Conservation (phyloP, 306 rosid genomes). For the Cicer pinnatifidum region DNA sequence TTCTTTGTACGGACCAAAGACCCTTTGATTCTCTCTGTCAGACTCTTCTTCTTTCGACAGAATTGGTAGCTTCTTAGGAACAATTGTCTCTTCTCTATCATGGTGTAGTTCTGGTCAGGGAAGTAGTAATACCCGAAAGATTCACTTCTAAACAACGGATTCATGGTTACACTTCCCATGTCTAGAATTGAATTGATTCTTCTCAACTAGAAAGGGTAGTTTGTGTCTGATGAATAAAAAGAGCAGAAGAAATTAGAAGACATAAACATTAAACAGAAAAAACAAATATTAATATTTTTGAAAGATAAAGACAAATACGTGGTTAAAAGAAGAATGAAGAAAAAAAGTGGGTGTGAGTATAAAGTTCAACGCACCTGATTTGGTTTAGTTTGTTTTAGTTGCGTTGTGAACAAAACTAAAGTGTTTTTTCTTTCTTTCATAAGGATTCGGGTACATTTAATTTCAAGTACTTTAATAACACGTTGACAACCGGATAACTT, state of each 20-base stretch:
- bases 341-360: neutral
- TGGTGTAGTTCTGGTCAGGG: constrained; percentile 52
- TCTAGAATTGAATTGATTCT: neutral
- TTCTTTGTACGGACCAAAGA: constrained; percentile 62
- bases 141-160: constrained; percentile 58
- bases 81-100: constrained; percentile 77
- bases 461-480: constrained; percentile 47
- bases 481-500: constrained; percentile 52
- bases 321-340: neutral
- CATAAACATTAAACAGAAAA: too few relatives aligned
- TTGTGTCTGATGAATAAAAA: too few relatives aligned
- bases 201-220: too few relatives aligned
- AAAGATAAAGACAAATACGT: constrained; percentile 18
- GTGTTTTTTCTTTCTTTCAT: constrained; percentile 1
- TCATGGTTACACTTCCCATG: constrained; percentile 40
- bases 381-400: constrained; percentile 41
- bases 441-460: neutral
- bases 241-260: neutral
- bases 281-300: neutral
- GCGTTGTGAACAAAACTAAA: constrained; percentile 30
- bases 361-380: constrained; percentile 47
- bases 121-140: constrained; percentile 50
- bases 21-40: constrained; percentile 68
- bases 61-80: constrained; percentile 90
- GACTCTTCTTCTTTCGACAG: constrained; percentile 64